These are phyloP conservation scores for Onygenales sp. DNA, from an alignment of 2,329 filamentous ascomycete species.

Conservation along the genomic window DNA sequence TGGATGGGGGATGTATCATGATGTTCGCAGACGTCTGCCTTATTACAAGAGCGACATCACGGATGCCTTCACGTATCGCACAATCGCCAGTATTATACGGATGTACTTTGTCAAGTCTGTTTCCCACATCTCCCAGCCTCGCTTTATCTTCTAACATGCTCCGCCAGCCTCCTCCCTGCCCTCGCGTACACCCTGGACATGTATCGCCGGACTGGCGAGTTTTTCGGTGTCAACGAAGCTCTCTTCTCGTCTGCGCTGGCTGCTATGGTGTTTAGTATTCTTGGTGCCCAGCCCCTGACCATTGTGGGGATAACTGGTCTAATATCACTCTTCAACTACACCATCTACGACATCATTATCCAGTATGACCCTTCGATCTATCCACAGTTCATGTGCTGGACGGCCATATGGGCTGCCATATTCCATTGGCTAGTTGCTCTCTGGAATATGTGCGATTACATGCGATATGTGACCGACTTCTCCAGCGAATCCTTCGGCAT, in stretches of 20 bases:
- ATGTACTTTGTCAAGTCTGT: conserved; percentile 46
- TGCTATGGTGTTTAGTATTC: conserved; percentile 44
- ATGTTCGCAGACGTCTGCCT: conserved; percentile 42
- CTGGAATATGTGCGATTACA: conserved; percentile 47
- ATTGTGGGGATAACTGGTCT: conserved; percentile 50
- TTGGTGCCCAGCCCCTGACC: conserved; percentile 45
- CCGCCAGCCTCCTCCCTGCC: conserved; percentile 43
- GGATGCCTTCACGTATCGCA: conserved; percentile 47
- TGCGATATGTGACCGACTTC: conserved; percentile 51
- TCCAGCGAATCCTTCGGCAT: conserved; percentile 45
- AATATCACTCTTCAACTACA: conserved; percentile 50
- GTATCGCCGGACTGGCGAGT: conserved; percentile 44
- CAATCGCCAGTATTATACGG: conserved; percentile 44
- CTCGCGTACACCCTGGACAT: conserved; percentile 52
- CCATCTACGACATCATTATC: conserved; percentile 48
- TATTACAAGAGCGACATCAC: conserved; percentile 48
- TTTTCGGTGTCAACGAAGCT: conserved; percentile 49
- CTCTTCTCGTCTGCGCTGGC: conserved; percentile 47
- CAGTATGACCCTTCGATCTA: conserved; percentile 42
- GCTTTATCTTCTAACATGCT: neutral
- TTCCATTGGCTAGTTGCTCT: conserved; percentile 48
- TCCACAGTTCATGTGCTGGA: conserved; percentile 47
- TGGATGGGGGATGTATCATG: conserved; percentile 45
- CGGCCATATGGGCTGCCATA: conserved; percentile 48
- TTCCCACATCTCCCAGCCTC: neutral